Conservation (phyloP, 208 protist genomes). For the Leptomonas seymouri region DNA sequence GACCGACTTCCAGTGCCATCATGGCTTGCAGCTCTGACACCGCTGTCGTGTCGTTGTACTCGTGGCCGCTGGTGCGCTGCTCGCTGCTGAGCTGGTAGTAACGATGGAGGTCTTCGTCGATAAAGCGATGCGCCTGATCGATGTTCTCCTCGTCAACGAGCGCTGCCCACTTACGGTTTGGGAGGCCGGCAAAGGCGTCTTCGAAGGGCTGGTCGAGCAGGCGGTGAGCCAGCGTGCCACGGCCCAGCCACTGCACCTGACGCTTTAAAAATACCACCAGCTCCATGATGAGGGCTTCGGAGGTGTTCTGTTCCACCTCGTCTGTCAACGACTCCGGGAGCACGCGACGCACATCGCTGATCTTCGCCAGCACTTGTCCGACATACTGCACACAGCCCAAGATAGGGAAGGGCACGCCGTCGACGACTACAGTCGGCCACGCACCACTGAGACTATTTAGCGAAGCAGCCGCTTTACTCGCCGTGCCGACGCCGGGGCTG, state of each 20-base stretch:
- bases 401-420: slow-evolving; percentile 48
- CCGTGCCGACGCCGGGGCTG: neutral
- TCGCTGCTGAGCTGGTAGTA: slow-evolving; percentile 80
- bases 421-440: slow-evolving; percentile 67
- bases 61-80: slow-evolving; percentile 78
- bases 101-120: slow-evolving; percentile 70
- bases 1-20: slow-evolving; percentile 23
- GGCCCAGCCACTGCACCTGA: slow-evolving; percentile 63
- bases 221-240: slow-evolving; percentile 55
- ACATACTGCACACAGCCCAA: slow-evolving; percentile 81
- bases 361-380: slow-evolving; percentile 69
- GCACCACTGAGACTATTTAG: slow-evolving; percentile 24
- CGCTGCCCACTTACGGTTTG: slow-evolving; percentile 53
- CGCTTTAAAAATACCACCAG: slow-evolving; percentile 70
- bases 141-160: slow-evolving; percentile 58
- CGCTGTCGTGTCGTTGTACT: slow-evolving; percentile 44
- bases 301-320: slow-evolving; percentile 61
- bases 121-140: slow-evolving; percentile 38
- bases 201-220: slow-evolving; percentile 73
- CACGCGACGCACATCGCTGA: slow-evolving; percentile 46
- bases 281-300: slow-evolving; percentile 69
- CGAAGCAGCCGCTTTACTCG: slow-evolving; percentile 8
- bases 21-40: slow-evolving; percentile 39
- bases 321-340: slow-evolving; percentile 63
- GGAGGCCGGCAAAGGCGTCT: slow-evolving; percentile 63